Conservation (phyloP, 768 basidiomycete species). For the Sarcomyxa edulis region DNA sequence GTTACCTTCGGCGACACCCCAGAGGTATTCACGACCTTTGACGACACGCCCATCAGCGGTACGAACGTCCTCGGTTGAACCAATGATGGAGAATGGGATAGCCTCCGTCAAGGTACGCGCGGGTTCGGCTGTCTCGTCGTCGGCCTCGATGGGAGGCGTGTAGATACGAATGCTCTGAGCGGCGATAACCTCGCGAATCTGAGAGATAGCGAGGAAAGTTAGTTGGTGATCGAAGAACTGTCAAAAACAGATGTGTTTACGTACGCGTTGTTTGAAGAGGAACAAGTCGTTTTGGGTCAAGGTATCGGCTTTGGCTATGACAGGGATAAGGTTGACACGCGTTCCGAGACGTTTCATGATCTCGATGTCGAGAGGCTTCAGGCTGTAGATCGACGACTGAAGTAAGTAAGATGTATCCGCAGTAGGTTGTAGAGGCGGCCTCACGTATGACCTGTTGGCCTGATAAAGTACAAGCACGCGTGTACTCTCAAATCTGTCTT, state of each 20-base stretch:
- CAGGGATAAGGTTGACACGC: constrained; percentile 96
- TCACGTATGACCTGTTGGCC: constrained; percentile 94
- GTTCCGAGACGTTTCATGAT: constrained; percentile 99
- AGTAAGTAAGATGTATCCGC: not conserved
- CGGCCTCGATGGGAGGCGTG: constrained; percentile 85
- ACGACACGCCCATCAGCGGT: constrained; percentile 88
- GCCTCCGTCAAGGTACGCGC: constrained; percentile 83
- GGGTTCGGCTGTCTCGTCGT: constrained; percentile 79
- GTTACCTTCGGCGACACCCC: constrained; percentile 99
- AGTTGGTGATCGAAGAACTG: constrained; percentile 5
- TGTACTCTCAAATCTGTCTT: constrained; percentile 96
- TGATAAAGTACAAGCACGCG: constrained; percentile 95
- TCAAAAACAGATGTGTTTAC: constrained; percentile 20
- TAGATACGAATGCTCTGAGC: constrained; percentile 96
- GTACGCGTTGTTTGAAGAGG: constrained; percentile 88
- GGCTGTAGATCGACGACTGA: too few species aligned
- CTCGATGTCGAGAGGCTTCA: constrained; percentile 98
- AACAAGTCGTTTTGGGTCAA: constrained; percentile 90
- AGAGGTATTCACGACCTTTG: constrained; percentile 97
- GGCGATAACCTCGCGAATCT: constrained; percentile 85
- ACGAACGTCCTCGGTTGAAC: constrained; percentile 90
- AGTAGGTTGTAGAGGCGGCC: constrained; percentile 30
- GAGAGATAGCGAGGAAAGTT: constrained; percentile 11
- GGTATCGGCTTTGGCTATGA: constrained; percentile 96
- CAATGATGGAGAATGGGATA: constrained; percentile 98